phyloP scores from a whole-genome alignment of 176 grass and related monocot species.

The Calamus simplicifolius region DNA sequence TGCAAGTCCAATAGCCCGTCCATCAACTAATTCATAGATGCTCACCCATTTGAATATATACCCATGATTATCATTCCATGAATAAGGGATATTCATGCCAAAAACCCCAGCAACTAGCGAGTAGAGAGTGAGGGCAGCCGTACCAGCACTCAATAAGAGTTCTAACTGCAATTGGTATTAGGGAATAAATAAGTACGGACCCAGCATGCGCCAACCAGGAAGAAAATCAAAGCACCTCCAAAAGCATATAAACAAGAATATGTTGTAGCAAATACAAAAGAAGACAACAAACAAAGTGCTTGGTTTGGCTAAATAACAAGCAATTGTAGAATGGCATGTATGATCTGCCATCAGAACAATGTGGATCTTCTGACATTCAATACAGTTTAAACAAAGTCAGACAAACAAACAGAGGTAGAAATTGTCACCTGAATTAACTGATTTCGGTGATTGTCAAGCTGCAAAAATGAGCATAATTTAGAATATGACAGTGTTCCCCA shows the following conservation, averaged over 20 bases:
- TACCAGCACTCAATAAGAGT: constrained; percentile 19
- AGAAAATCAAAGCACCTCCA: no score
- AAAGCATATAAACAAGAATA: no score
- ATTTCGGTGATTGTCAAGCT: constrained; percentile 26
- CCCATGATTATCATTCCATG: constrained; percentile 13
- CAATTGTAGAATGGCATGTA: no score
- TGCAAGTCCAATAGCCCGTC: not conserved
- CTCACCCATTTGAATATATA: constrained; percentile 4
- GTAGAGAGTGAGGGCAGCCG: constrained; percentile 16
- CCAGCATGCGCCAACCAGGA: no score
- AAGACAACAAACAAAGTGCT: no score
- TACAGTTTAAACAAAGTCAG: no score
- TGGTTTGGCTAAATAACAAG: no score
- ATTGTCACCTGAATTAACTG: constrained; percentile 21
- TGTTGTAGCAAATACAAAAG: no score
- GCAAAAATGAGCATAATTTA: not conserved
- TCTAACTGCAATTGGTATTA: constrained; percentile 4
- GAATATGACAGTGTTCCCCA: not conserved
- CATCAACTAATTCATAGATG: not conserved
- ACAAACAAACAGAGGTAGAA: not conserved
- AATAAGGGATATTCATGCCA: constrained; percentile 22
- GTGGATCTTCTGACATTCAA: no score
- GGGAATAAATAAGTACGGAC: not conserved
- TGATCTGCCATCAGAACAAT: no score
- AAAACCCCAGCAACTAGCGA: constrained; percentile 18